Conservation (phyloP, 768 basidiomycete genomes). For the Saitozyma podzolica region DNA sequence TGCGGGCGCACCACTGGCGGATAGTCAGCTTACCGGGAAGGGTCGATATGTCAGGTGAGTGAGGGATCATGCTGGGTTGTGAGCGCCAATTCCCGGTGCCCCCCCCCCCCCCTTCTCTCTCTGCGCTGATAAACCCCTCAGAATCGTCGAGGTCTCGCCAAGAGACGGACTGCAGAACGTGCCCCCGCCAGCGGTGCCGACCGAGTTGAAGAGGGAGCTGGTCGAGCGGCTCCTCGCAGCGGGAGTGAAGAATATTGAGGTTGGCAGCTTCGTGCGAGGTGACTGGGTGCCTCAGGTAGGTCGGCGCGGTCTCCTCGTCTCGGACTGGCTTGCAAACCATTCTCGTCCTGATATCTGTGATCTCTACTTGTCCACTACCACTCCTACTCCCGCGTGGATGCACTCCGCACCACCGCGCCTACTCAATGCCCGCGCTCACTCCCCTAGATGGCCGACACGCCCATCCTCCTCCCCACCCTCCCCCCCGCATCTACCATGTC, state of each 20-base stretch:
- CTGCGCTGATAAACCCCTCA: slow-evolving; percentile 4
- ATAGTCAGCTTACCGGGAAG: no score
- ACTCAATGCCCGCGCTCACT: neutral
- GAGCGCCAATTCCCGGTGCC: no score
- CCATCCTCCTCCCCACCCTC: slow-evolving; percentile 61
- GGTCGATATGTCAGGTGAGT: no score
- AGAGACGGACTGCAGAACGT: slow-evolving; percentile 93
- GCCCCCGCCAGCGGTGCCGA: slow-evolving; percentile 64
- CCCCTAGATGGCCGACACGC: slow-evolving; percentile 79
- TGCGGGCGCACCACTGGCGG: no score
- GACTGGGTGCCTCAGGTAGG: slow-evolving; percentile 89
- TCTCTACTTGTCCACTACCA: no score
- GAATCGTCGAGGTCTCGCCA: slow-evolving; percentile 85
- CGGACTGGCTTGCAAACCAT: neutral
- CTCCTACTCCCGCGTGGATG: no score
- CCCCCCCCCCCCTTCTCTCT: no score
- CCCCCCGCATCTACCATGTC: no score
- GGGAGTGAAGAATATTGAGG: slow-evolving; percentile 71
- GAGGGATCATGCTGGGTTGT: no score
- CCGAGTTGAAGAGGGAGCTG: slow-evolving; percentile 73
- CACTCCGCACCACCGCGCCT: neutral
- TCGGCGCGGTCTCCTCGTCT: slow-evolving; percentile 2
- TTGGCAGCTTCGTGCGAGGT: slow-evolving; percentile 86
- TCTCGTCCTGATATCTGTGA: no score
- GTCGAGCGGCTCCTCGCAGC: slow-evolving; percentile 71